A percentile compares a stretch with the other conserved stretches of the same genome.
phyloP scores from a whole-genome alignment of 108 stramenopile species.

The Skeletonema menzelii region DNA sequence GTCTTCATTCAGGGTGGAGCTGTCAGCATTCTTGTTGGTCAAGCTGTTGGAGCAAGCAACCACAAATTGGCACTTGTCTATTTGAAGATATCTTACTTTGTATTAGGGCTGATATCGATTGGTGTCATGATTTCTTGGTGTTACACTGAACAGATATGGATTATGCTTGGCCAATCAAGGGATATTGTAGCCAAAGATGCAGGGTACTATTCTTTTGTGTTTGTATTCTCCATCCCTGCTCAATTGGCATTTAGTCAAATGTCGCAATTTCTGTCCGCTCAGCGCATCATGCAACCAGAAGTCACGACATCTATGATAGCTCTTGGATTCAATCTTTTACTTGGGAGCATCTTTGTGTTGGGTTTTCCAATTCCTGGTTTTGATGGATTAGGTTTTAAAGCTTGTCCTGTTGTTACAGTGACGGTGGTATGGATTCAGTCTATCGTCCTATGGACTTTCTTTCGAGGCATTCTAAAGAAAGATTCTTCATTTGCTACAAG shows the following conservation, averaged over 20 bases:
- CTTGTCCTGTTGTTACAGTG: constrained; percentile 80
- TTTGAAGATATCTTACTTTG: constrained; percentile 46
- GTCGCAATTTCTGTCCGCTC: constrained; percentile 78
- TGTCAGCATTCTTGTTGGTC: constrained; percentile 48
- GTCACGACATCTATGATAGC: constrained; percentile 57
- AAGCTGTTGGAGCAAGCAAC: constrained; percentile 48
- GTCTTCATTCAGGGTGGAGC: constrained; percentile 62
- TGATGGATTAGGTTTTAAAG: constrained; percentile 70
- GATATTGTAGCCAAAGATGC: constrained; percentile 62
- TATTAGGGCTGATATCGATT: constrained; percentile 36
- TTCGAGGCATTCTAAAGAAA: constrained; percentile 50
- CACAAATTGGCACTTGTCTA: constrained; percentile 41
- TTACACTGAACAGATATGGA: constrained; percentile 62
- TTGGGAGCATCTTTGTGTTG: constrained; percentile 76
- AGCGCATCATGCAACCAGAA: constrained; percentile 78
- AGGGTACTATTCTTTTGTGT: constrained; percentile 67
- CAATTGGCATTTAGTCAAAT: constrained; percentile 63
- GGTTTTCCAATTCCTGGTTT: constrained; percentile 72
- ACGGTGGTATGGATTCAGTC: constrained; percentile 61
- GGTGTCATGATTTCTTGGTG: constrained; percentile 66
- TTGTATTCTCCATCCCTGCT: constrained; percentile 67
- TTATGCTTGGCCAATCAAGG: constrained; percentile 50
- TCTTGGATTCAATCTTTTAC: constrained; percentile 61
- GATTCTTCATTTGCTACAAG: constrained; percentile 17
- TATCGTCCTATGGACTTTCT: constrained; percentile 43